Percentiles rank a stretch among this genome's conserved stretches.
phyloP scores from a whole-genome alignment of 768 basidiomycete species.

The Termitomyces sp. region DNA sequence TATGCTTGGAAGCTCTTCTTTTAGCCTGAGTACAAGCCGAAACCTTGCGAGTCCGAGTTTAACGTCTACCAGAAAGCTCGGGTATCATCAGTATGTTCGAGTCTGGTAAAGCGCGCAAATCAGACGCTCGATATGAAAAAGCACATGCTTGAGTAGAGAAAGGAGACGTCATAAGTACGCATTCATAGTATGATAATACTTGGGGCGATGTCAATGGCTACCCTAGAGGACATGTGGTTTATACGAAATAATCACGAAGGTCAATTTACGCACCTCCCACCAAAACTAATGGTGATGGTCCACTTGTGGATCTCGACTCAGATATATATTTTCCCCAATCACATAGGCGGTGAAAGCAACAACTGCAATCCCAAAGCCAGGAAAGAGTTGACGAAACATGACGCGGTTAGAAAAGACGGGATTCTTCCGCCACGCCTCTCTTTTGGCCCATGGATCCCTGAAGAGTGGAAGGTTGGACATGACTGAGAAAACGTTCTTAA shows the following conservation, averaged over 20 bases:
- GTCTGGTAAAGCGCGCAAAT: background rate
- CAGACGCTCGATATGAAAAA: background rate
- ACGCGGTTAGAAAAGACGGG: constrained; percentile 82
- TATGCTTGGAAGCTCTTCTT: background rate
- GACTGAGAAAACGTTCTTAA: constrained; percentile 10
- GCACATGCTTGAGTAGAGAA: background rate
- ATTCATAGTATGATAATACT: background rate
- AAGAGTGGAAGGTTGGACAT: constrained; percentile 71
- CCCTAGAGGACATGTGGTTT: background rate
- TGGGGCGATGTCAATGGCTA: background rate
- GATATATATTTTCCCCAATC: constrained; percentile 68
- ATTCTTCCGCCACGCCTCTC: constrained; percentile 88
- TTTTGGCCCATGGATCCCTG: constrained; percentile 92
- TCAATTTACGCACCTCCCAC: constrained; percentile 8
- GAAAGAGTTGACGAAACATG: constrained; percentile 90
- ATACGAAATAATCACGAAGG: background rate
- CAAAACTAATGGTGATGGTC: constrained; percentile 21
- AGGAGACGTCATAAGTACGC: background rate
- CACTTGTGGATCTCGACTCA: constrained; percentile 27
- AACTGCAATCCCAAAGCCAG: constrained; percentile 90
- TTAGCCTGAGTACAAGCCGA: background rate
- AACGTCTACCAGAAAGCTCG: background rate
- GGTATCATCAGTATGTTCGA: background rate
- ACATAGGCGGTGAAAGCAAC: constrained; percentile 93
- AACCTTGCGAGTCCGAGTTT: background rate